Evolutionary conservation across 306 rosid genomes (phyloP).

Genomic region (Lithocarpus polystachyus): DNA sequence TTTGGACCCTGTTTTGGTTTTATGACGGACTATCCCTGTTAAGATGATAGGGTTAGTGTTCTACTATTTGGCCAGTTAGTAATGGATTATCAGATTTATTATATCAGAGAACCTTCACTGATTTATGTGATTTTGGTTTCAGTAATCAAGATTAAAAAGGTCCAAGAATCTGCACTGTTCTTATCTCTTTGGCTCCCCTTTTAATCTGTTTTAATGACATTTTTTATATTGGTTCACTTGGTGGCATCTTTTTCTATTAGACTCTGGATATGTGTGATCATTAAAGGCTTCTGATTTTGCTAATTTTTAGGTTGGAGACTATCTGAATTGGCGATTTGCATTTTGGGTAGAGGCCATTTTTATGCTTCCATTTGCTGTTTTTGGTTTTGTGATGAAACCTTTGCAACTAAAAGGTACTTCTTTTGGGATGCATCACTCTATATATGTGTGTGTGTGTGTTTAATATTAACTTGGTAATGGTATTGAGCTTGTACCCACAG

Average conservation of each 20-base stretch:
- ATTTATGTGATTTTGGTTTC: neutral
- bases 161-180: neutral
- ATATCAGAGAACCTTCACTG: neutral
- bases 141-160: neutral
- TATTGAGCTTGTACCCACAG: slow-evolving; percentile 38
- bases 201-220: slow-evolving; percentile 8
- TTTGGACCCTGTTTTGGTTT: neutral
- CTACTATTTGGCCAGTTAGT: neutral
- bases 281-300: slow-evolving; percentile 1
- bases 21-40: neutral
- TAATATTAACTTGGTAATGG: neutral
- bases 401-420: slow-evolving; percentile 67
- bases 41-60: neutral
- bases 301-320: slow-evolving; percentile 64
- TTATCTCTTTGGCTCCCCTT: neutral
- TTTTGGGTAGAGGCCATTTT: slow-evolving; percentile 78
- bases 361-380: slow-evolving; percentile 90
- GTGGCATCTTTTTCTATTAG: neutral
- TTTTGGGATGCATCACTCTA: slow-evolving; percentile 18
- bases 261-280: neutral
- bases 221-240: neutral
- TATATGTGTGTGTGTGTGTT: too few species aligned
- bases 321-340: slow-evolving; percentile 75
- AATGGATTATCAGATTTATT: neutral
- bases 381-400: slow-evolving; percentile 78